These are phyloP conservation scores for Ophiosphaerella herpotricha DNA, from an alignment of 2,329 filamentous ascomycete species.

Conservation along the genomic window DNA sequence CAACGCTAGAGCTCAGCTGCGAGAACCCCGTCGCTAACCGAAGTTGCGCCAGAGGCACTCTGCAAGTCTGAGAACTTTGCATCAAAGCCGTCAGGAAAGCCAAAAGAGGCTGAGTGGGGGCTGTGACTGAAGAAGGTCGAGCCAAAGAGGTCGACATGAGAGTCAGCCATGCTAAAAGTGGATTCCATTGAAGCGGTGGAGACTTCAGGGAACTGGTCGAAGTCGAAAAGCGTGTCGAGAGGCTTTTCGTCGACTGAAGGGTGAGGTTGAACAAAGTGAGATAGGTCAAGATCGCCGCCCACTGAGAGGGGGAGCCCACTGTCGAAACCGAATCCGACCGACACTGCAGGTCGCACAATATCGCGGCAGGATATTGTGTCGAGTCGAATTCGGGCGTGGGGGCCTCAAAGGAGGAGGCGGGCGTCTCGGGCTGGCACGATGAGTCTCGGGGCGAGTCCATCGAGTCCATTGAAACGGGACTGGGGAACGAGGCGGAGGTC, in stretches of 20 bases:
- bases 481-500: slow-evolving; percentile 40
- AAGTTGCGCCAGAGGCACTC: slow-evolving; percentile 54
- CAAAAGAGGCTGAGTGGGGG: slow-evolving; percentile 35
- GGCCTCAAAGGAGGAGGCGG: slow-evolving; percentile 44
- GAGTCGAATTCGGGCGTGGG: slow-evolving; percentile 70
- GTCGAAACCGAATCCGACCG: slow-evolving; percentile 66
- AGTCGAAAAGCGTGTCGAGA: slow-evolving; percentile 45
- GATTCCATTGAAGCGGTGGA: slow-evolving; percentile 23
- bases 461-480: slow-evolving; percentile 45
- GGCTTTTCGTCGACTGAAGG: slow-evolving; percentile 47
- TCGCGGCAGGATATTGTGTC: slow-evolving; percentile 99
- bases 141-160: slow-evolving; percentile 42
- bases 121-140: slow-evolving; percentile 37
- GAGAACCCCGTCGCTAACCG: slow-evolving; percentile 55
- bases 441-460: slow-evolving; percentile 47
- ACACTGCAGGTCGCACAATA: slow-evolving; percentile 99
- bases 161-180: slow-evolving; percentile 38
- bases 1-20: slow-evolving; percentile 47
- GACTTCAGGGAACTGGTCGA: slow-evolving; percentile 46
- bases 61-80: slow-evolving; percentile 50
- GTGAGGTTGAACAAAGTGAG: slow-evolving; percentile 43
- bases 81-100: slow-evolving; percentile 46
- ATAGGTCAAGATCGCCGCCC: slow-evolving; percentile 41
- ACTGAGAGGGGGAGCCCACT: slow-evolving; percentile 22
- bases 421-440: slow-evolving; percentile 46